Evolutionary conservation across 2,329 filamentous ascomycete species (phyloP), one percentile per base, ranked within the genome.

Genomic region (Aspergillaceae sp.): DNA sequence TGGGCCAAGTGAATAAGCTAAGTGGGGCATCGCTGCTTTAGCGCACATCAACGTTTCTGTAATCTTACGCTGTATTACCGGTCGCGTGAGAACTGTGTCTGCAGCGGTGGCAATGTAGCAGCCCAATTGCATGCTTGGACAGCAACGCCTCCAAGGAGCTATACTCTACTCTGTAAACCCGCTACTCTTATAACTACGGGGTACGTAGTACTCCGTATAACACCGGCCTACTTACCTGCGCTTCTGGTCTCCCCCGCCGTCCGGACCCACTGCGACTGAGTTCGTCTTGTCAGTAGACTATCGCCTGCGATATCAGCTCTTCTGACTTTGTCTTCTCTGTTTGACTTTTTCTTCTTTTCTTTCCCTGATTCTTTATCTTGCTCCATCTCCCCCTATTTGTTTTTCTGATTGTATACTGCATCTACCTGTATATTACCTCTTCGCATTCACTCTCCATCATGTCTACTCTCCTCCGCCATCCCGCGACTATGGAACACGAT

Each of bases 391-490:
- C 19, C 19, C 19, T 19, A 19, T 19, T 19, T 19, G 19, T 19
- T 19, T 19, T 19, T 19, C 19, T 19, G 19, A 19, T 19, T 19
- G 19, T 19, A 19, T 19, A 19, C 19, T 19, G 19, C 19, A 19
- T 19, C 19, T 19, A 19, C 19, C 19, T 19, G 19, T 19, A 19
- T 19, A 19, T 19, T 19, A 19, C 19, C 29, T 29, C 6, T 29
- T 29, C 9, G 9, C 7, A 6, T 26, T 10, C n/a, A 41, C 37
- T 19, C 28, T 41, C 40, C 40, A 53, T 37, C 52, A 56, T 56
- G 54, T 44, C 50, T 49, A 38, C 47, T 45, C 40, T 48, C 28
- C 47, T 51, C 47, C 51, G 51, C 48, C 41, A 45, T 43, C 47
- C 42, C 50, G 41, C 46, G 47, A 49, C 51, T 35, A 54, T 53